Evolutionary conservation across 2,329 filamentous ascomycete species (phyloP), one percentile per base, ranked within the genome.

Genomic region (Talaromyces rugulosus): DNA sequence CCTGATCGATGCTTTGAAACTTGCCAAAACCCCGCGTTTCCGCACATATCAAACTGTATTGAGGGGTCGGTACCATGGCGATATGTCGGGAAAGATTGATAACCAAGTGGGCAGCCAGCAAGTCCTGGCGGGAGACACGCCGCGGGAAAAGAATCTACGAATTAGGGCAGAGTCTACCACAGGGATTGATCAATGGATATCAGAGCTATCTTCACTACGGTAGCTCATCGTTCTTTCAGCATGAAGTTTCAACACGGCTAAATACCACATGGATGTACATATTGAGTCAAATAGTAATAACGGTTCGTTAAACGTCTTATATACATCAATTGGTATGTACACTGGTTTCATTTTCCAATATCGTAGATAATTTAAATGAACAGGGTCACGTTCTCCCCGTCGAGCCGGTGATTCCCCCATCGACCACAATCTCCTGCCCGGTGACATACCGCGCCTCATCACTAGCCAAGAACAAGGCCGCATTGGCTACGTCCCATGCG

Each of bases 361-460:
- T 16, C 3, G 12, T 36, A 36, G 16, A 36, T 36, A 6, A 31
- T n/a, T 47, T 47, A 47, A 23, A 23, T n/a, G 8, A 52, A 31
- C 2, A 14, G 30, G 14, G 1, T 53, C 27, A 53, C 16, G 30
- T 6, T 12, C 50, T 53, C 11, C 50, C 50, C 8, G 50, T 53
- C 6, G 50, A 53, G 23, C 23, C 31, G 16, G 60, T 61, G n/a
- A 61, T 63, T 3, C 63, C 63, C 2, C 63, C 63, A 55, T 64
- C 63, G 34, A 64, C 52, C 9, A 63, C 84, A 64, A 91, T 78
- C 64, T 89, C 88, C 18, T 87, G 82, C 0, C 89, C 89, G 0
- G 88, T 91, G 65, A 92, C 84, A 68, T 92, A 91, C 3, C 79
- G 82, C 0, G 86, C 87, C 69, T 92, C 89, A 31, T 91, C 87